These are phyloP conservation scores for Lactarius hatsudake DNA, from an alignment of 768 basidiomycete genomes.

Conservation along the genomic window DNA sequence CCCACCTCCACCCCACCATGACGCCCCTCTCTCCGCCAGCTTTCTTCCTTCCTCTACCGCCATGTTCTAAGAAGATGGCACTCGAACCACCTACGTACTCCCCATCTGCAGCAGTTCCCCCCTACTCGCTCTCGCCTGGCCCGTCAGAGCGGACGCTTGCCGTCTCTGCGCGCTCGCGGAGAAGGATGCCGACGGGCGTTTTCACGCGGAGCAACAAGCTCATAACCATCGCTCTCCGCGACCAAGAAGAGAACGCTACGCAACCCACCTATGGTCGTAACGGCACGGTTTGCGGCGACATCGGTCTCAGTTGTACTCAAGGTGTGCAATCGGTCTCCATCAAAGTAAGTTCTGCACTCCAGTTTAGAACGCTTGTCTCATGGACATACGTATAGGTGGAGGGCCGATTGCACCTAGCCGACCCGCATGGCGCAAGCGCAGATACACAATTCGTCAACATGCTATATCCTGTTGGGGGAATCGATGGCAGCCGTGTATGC, in stretches of 20 bases:
- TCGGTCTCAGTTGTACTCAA: conserved; percentile 42
- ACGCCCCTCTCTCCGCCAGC: background rate
- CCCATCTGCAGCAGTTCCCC: conserved; percentile 51
- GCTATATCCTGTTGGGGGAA: conserved; percentile 25
- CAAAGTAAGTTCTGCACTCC: conserved; percentile 38
- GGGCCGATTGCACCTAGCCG: conserved; percentile 26
- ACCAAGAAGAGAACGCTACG: conserved; percentile 42
- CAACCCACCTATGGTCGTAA: conserved; percentile 48
- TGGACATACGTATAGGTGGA: conserved; percentile 26
- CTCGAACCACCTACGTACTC: conserved; percentile 50
- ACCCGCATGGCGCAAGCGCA: conserved; percentile 20
- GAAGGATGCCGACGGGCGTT: conserved; percentile 37
- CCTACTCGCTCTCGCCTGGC: conserved; percentile 54
- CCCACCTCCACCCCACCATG: conserved; percentile 4
- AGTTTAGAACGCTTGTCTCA: background rate
- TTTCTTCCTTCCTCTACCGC: background rate
- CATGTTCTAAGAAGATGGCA: background rate
- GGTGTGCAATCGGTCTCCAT: conserved; percentile 44
- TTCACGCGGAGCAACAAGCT: conserved; percentile 42
- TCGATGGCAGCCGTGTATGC: conserved; percentile 27
- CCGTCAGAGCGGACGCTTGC: conserved; percentile 54
- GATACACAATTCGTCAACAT: conserved; percentile 19
- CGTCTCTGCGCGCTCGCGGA: conserved; percentile 37
- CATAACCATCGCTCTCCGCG: conserved; percentile 43
- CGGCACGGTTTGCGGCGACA: conserved; percentile 40